Evolutionary conservation across 2,329 filamentous ascomycete species (phyloP), one percentile per base, ranked within the genome.

Genomic region (Blumeria hordei): DNA sequence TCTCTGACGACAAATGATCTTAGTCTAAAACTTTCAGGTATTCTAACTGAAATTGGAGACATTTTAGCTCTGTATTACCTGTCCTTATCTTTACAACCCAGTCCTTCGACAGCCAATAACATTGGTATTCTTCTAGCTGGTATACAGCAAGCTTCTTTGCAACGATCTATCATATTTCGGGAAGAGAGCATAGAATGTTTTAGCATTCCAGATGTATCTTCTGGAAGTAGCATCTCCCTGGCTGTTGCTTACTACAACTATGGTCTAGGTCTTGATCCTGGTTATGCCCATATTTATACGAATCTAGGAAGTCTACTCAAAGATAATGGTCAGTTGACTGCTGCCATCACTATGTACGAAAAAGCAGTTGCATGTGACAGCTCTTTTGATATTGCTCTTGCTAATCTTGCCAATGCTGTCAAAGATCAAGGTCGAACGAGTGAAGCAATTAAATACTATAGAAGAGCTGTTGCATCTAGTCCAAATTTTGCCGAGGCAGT

Each of bases 311-410:
- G 92, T 65, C 70, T 98, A 34, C 74, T 98, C 45, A 98, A 98
- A 64, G 92, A 98, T 62, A 92, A 96, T 60, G 92, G 92, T 0
- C 90, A 96, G 61, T 74, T 98, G 12, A 81, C 88, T 60, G 77
- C 86, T 51, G 92, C 92, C 0, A 95, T 98, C 62, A 81, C 83
- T 60, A 96, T 98, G 90, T 98, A 98, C 64, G 88, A 96, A 68
- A 81, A 87, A 60, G 92, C 92, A 10, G 92, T 98, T 12, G 75
- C 78, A 3, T 96, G 88, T 65, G 92, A 98, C 67, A 80, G 80
- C n/a, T 85, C 81, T 28, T 98, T 98, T 63, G 92, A 98, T 64
- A 98, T 98, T 63, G 92, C 92, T 36, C 71, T 98, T 55, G 94
- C 92, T 3, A 98, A 98, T 63, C 74, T 98, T 21, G 92, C 92